phyloP scores from a whole-genome alignment of 768 basidiomycete species.

The Boletus patriciae region DNA sequence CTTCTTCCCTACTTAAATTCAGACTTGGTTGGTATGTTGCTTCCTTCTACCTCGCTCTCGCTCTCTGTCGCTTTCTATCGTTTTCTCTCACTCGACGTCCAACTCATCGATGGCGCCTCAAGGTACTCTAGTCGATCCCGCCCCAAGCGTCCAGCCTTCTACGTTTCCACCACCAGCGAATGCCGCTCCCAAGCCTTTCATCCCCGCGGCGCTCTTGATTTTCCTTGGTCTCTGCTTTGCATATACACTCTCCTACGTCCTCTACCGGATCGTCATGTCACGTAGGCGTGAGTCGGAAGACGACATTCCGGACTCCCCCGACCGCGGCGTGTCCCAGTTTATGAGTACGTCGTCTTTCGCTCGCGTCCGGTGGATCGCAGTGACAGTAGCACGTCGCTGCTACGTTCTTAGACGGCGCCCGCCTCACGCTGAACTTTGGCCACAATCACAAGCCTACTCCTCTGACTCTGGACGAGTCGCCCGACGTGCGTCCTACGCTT shows the following conservation, averaged over 20 bases:
- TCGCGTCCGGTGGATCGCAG: neutral
- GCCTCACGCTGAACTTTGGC: conserved; percentile 25
- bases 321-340: conserved; percentile 26
- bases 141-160: conserved; percentile 2
- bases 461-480: neutral
- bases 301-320: conserved; percentile 20
- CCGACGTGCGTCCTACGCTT: conserved; percentile 13
- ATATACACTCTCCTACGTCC: conserved; percentile 27
- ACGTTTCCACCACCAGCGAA: neutral
- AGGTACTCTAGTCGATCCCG: conserved; percentile 3
- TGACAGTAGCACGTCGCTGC: neutral
- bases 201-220: conserved; percentile 21
- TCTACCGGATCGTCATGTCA: conserved; percentile 29
- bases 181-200: conserved; percentile 5
- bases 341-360: conserved; percentile 24
- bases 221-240: conserved; percentile 28
- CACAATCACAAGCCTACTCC: conserved; percentile 1
- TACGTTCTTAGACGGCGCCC: conserved; percentile 20
- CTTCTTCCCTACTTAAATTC: conserved; percentile 6
- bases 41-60: conserved; percentile 14
- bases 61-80: conserved; percentile 11
- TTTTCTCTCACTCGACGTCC: conserved; percentile 1
- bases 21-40: neutral
- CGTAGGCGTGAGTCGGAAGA: conserved; percentile 12
- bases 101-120: conserved; percentile 27